phyloP scores from a whole-genome alignment of 352 stramenopile genomes.

The Phytopythium cucurbitacearum region DNA sequence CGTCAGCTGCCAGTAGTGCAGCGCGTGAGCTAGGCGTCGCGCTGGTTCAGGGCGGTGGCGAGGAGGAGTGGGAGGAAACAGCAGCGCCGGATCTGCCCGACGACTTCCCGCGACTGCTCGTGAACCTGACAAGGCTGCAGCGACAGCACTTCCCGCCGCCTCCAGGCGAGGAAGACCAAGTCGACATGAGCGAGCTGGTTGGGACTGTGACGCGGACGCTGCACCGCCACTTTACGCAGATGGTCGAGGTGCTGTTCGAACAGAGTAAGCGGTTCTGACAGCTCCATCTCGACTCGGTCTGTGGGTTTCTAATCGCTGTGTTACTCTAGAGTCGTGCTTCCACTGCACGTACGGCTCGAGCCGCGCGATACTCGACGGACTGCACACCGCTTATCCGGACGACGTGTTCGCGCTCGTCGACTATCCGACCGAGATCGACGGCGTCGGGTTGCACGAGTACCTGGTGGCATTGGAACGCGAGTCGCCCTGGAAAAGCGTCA shows the following conservation, averaged over 20 bases:
- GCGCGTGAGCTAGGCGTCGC: constrained; percentile 1
- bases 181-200: constrained; percentile 32
- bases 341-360: constrained; percentile 65
- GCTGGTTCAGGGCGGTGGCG: not conserved
- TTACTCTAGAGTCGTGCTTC: constrained; percentile 45
- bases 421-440: constrained; percentile 64
- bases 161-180: constrained; percentile 13
- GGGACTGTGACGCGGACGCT: constrained; percentile 45
- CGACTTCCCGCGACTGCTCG: constrained; percentile 62
- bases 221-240: constrained; percentile 48
- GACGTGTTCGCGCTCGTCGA: constrained; percentile 70
- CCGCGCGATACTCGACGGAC: constrained; percentile 36
- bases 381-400: constrained; percentile 44
- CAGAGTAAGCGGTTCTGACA: constrained; percentile 30
- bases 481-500: constrained; percentile 76
- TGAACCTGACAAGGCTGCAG: constrained; percentile 60
- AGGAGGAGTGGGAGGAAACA: constrained; percentile 35
- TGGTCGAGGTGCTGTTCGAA: constrained; percentile 66
- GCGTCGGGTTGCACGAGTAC: constrained; percentile 60
- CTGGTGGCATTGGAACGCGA: constrained; percentile 43
- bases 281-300: not conserved
- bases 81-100: constrained; percentile 39
- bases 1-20: not conserved
- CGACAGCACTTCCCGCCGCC: constrained; percentile 40
- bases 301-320: not conserved